Evolutionary conservation across 768 basidiomycete genomes (phyloP), one percentile per base, ranked within the genome.

Genomic region (Xerocomellus dryophilus): DNA sequence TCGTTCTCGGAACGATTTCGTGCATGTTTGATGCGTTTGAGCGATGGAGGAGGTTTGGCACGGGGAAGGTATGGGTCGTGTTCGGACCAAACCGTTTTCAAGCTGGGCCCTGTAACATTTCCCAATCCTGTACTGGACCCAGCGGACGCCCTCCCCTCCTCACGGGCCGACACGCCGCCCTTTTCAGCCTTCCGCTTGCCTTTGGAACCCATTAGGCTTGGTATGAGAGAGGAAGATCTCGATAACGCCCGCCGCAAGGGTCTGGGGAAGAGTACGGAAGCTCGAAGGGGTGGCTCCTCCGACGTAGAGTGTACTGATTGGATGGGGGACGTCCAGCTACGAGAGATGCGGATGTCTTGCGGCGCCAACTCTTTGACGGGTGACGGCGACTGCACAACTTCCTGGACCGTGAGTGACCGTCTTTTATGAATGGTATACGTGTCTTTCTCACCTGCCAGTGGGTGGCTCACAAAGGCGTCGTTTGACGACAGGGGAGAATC

Each of bases 1-100:
- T 8, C 32, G 21, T 1, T 14, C 10, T 47, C 25, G 9, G 64
- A 61, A 20, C 14, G 9, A 36, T 46, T 54, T 31, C 55, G 62
- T 25, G 48, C 40, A 14, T 65, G 64, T 14, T 43, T 53, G 39
- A 35, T 40, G 8, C 2, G 18, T 25, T 56, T 57, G 0, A 63
- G 53, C 3, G 66, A 60, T 2, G 49, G 50, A 27, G 62, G 56
- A 18, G 61, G 51, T 29, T 60, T 64, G 25, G 65, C 54, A 5
- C 54, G 64, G 12, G 66, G 59, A 42, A 71, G 54, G 31, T 32
- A 68, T 0, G 61, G 23, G 31, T 67, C 67, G 17, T 54, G 5
- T 11, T 55, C 20, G n/a, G 52, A 49, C 50, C 66, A 66, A 7
- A 51, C 10, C n/a, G 64, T 50, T 11, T 5, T 25, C 25, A 25